phyloP scores from a whole-genome alignment of 495 filamentous ascomycete species.

The Daldinia caldariorum region DNA sequence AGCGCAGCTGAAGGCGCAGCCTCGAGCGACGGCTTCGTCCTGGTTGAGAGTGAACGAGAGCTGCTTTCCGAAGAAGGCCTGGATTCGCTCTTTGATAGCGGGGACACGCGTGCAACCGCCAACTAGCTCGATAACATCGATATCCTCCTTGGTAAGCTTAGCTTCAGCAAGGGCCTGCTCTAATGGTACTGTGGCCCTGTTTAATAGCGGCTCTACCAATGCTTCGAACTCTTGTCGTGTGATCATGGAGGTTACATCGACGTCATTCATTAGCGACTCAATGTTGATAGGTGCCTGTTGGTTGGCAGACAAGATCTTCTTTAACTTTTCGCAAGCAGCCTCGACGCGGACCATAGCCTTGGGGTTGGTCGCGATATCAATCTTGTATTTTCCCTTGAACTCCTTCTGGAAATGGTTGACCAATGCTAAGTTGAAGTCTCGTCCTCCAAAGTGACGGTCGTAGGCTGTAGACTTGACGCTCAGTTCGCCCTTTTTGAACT shows the following conservation, averaged over 20 bases:
- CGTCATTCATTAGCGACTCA: constrained; percentile 98
- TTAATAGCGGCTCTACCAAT: constrained; percentile 85
- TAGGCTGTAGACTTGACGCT: constrained; percentile 91
- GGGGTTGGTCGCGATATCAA: constrained; percentile 85
- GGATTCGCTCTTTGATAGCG: constrained; percentile 87
- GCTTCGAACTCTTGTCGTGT: constrained; percentile 95
- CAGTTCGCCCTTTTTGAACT: constrained; percentile 97
- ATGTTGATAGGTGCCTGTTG: constrained; percentile 94
- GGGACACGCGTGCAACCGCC: constrained; percentile 96
- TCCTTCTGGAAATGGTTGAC: constrained; percentile 95
- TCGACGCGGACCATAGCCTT: constrained; percentile 89
- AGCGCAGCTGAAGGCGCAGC: constrained; percentile 97
- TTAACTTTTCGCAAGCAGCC: constrained; percentile 93
- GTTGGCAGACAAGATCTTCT: constrained; percentile 99
- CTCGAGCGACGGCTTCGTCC: constrained; percentile 96
- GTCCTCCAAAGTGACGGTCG: constrained; percentile 96
- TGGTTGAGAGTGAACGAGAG: constrained; percentile 98
- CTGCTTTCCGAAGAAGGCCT: constrained; percentile 87
- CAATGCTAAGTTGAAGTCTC: constrained; percentile 94
- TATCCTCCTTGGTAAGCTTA: constrained; percentile 87
- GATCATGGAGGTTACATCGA: constrained; percentile 87
- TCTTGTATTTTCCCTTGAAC: constrained; percentile 92
- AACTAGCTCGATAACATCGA: constrained; percentile 92
- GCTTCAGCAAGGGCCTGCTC: constrained; percentile 93
- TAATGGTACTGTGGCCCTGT: constrained; percentile 74